phyloP scores from a whole-genome alignment of 441 rosid genomes.

The Populus tomentosa region DNA sequence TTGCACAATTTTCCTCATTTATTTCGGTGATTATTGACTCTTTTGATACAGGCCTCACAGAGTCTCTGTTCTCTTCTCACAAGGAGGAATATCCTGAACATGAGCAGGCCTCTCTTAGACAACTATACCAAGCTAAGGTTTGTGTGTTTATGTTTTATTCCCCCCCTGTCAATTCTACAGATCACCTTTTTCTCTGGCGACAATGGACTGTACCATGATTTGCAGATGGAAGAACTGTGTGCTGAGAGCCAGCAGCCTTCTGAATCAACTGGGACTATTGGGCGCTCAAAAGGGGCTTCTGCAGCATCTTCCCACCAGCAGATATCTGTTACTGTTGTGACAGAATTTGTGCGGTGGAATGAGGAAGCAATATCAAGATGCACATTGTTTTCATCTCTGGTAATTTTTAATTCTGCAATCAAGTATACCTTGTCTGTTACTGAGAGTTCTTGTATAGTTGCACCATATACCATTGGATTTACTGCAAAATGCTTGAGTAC shows the following conservation, averaged over 20 bases:
- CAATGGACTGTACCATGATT: conserved; percentile 20
- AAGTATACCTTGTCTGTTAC: background rate
- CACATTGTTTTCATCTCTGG: conserved; percentile 86
- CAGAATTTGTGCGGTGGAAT: conserved; percentile 97
- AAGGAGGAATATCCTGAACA: conserved; percentile 97
- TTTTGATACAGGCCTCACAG: conserved; percentile 74
- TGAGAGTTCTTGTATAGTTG: background rate
- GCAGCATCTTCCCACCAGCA: conserved; percentile 77
- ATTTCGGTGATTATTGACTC: conserved; percentile 1
- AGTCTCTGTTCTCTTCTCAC: conserved; percentile 90
- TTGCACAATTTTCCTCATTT: background rate
- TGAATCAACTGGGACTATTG: conserved; percentile 86
- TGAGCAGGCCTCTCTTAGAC: conserved; percentile 90
- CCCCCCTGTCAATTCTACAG: conserved; percentile 13
- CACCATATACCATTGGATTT: background rate
- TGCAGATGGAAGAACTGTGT: conserved; percentile 88
- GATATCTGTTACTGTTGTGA: conserved; percentile 95
- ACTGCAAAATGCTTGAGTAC: background rate
- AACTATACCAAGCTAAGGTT: conserved; percentile 91
- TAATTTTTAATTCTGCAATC: conserved; percentile 28
- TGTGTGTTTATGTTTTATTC: conserved; percentile 6
- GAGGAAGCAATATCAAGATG: conserved; percentile 98
- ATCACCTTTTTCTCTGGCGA: conserved; percentile 8
- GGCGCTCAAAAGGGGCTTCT: conserved; percentile 92
- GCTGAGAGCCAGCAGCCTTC: conserved; percentile 76